Conservation (phyloP, 805 yeast species). For the Kodamaea leandrae region DNA sequence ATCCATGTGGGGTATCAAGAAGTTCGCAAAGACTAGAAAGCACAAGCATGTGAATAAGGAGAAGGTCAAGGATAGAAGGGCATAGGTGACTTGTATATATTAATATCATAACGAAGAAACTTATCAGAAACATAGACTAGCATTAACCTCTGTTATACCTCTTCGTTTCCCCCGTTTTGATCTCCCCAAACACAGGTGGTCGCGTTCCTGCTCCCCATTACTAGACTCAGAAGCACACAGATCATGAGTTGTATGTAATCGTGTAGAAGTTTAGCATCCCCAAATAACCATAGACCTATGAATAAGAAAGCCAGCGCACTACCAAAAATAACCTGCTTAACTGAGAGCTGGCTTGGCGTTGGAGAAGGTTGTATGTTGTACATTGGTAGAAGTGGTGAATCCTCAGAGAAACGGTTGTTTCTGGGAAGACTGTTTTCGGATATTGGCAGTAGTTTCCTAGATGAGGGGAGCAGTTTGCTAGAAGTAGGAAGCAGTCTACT, state of each 20-base stretch:
- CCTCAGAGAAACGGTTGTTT: not conserved
- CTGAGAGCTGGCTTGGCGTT: too few relatives aligned
- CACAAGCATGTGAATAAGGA: conserved; percentile 80
- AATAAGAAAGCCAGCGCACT: not conserved
- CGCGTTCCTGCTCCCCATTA: too few relatives aligned
- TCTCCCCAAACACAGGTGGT: too few relatives aligned
- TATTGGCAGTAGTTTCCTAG: too few relatives aligned
- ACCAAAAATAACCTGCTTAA: too few relatives aligned
- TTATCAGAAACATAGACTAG: too few relatives aligned
- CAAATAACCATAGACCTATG: not conserved
- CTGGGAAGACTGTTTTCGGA: too few relatives aligned
- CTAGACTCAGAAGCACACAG: not conserved
- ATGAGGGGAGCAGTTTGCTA: too few relatives aligned
- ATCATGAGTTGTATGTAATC: not conserved
- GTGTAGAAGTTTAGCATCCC: not conserved
- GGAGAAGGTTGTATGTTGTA: not conserved
- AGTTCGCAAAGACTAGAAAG: conserved; percentile 89
- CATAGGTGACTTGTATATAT: conserved; percentile 1
- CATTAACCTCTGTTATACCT: too few relatives aligned
- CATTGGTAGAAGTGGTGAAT: not conserved
- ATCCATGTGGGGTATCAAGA: conserved; percentile 97
- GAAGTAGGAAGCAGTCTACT: too few relatives aligned
- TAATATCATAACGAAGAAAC: too few relatives aligned
- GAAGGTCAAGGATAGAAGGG: conserved; percentile 84
- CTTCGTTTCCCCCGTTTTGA: too few relatives aligned